Evolutionary conservation across 495 filamentous ascomycete genomes (phyloP).

Genomic region (Lichina pygmaea): DNA sequence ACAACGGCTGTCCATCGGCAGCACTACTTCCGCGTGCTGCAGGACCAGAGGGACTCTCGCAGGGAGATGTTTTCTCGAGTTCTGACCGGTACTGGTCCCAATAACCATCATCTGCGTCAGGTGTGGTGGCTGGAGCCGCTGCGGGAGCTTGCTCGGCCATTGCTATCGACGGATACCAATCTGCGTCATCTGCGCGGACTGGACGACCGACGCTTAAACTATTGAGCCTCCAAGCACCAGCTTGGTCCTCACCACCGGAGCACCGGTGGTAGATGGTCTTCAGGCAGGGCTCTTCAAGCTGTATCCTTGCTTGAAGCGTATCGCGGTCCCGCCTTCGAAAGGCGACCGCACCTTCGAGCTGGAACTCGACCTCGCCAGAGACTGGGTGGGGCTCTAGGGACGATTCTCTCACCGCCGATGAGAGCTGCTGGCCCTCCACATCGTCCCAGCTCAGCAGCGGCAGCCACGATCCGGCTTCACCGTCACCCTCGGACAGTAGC

Average conservation of each 20-base stretch:
- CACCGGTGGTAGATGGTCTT: constrained; percentile 38
- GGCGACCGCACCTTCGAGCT: constrained; percentile 29
- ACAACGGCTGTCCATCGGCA: constrained; percentile 15
- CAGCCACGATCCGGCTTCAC: constrained; percentile 58
- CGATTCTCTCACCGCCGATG: constrained; percentile 33
- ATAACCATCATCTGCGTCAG: constrained; percentile 64
- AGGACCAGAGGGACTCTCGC: neutral
- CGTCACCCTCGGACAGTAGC: constrained; percentile 29
- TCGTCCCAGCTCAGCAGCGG: constrained; percentile 66
- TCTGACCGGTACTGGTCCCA: constrained; percentile 88
- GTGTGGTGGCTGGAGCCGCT: constrained; percentile 13
- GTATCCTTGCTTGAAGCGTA: constrained; percentile 47
- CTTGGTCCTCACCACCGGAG: constrained; percentile 34
- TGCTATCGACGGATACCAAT: neutral
- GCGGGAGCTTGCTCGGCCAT: constrained; percentile 1
- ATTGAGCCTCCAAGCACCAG: constrained; percentile 57
- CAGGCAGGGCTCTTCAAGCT: constrained; percentile 16
- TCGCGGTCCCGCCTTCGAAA: constrained; percentile 65
- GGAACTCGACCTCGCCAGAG: constrained; percentile 69
- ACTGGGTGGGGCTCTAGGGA: constrained; percentile 69
- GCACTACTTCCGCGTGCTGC: constrained; percentile 3
- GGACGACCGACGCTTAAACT: constrained; percentile 40
- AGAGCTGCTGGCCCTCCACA: constrained; percentile 36
- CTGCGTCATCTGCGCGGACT: neutral
- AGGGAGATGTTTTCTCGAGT: constrained; percentile 14